These are phyloP conservation scores for Hawksworthiomyces lignivorus DNA, from an alignment of 2,329 filamentous ascomycete genomes.

Conservation along the genomic window DNA sequence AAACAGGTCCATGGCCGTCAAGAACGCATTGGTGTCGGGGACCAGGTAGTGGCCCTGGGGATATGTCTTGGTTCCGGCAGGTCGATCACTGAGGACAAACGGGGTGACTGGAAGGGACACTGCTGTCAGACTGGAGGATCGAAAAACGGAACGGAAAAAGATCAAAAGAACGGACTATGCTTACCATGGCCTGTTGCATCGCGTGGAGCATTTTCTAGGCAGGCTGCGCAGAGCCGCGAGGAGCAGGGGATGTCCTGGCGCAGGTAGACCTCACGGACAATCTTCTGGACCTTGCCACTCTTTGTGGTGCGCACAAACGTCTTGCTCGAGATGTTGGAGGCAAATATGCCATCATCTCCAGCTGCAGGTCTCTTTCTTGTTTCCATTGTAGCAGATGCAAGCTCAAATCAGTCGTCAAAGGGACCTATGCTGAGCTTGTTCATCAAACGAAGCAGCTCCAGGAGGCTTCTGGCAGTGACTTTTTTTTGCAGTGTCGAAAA, in stretches of 20 bases:
- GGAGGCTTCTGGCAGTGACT: too few relatives aligned
- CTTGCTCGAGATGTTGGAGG: constrained; percentile 84
- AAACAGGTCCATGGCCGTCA: constrained; percentile 95
- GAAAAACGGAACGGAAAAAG: background rate
- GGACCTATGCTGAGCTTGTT: too few relatives aligned
- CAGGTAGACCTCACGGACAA: constrained; percentile 92
- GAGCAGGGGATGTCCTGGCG: constrained; percentile 97
- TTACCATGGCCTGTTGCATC: constrained; percentile 72
- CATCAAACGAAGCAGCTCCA: too few relatives aligned
- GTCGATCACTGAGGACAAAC: constrained; percentile 82
- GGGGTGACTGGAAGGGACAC: constrained; percentile 60
- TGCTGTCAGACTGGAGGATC: constrained; percentile 18
- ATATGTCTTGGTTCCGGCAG: constrained; percentile 73
- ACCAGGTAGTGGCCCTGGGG: constrained; percentile 88
- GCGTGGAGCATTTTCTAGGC: constrained; percentile 64
- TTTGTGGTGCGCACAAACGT: constrained; percentile 91
- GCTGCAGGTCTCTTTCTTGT: constrained; percentile 54
- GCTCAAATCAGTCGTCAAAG: too few relatives aligned
- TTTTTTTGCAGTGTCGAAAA: too few relatives aligned
- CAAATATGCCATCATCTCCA: constrained; percentile 36
- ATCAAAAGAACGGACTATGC: constrained; percentile 14
- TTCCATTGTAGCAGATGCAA: constrained; percentile 49
- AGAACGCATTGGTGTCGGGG: constrained; percentile 90
- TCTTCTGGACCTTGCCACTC: constrained; percentile 96
- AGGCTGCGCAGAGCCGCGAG: constrained; percentile 75